phyloP scores from a whole-genome alignment of 2,329 filamentous ascomycete genomes.

The Colletotrichum simmondsii region DNA sequence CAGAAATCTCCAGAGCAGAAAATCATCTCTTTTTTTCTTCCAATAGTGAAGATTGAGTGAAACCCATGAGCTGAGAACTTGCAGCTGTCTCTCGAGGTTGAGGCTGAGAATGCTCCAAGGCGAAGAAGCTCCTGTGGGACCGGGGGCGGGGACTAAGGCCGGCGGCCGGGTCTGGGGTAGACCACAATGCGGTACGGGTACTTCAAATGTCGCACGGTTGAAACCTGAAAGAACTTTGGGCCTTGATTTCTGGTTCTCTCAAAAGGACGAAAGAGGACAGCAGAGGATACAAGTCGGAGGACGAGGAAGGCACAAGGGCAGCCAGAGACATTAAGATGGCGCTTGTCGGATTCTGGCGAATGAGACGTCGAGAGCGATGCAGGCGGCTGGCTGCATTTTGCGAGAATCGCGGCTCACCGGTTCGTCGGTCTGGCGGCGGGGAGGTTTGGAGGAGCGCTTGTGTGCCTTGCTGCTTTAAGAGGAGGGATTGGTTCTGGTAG shows the following conservation, averaged over 20 bases:
- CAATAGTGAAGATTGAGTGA: neutral
- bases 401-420: neutral
- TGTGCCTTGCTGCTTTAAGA: neutral
- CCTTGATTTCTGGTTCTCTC: too few species aligned
- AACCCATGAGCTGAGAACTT: neutral
- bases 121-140: neutral
- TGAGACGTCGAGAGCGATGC: neutral
- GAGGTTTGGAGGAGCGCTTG: neutral
- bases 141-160: neutral
- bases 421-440: neutral
- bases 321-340: slow-evolving; percentile 1
- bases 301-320: neutral
- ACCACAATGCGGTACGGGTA: neutral
- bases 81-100: neutral
- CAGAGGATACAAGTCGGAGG: neutral
- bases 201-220: neutral
- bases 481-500: neutral
- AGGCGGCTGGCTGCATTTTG: slow-evolving; percentile 14
- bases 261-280: neutral
- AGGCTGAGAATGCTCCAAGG: neutral
- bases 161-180: neutral
- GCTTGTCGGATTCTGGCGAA: slow-evolving; percentile 15
- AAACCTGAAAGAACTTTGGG: neutral
- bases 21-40: neutral
- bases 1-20: neutral